Base-by-base conservation (phyloP, 441 rosid genomes). In the Erodium trifolium region DNA sequence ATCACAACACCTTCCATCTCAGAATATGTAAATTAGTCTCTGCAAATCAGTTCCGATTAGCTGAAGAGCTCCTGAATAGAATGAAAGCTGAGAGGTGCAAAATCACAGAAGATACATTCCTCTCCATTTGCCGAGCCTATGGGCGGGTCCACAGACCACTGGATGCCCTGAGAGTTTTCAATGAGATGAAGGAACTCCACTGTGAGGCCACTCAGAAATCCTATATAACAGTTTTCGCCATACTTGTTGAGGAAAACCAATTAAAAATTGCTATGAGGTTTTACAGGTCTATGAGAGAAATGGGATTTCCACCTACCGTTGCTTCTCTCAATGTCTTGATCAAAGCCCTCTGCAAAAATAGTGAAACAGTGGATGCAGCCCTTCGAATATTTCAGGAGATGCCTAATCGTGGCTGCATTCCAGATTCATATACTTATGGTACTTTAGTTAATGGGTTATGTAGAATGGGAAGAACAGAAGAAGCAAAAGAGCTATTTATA, bases 341-440 rank as follows among this genome's bases (percentile, higher is more conserved):
- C 59, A 90, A 94, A 83, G 93, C 88, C 14, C 87, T 93, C 55
- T 88, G 96, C 65, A 92, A 85, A 85, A 88, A 83, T 47, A 69
- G 72, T 11, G 84, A 74, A 67, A 90, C 91, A 2, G 59, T 90
- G 51, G 84, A 85, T 86, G 78, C 91, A 77, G 97, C 93, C 53
- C 66, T 92, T 68, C 79, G 66, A 84, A 90, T 92, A 67, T 94
- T 92, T 53, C 81, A 2, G 1, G 96, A 94, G 80, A 94, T 92
- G 97, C 87, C 96, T 2, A 79, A 78, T 67, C 87, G 79, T 2
- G 87, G 94, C 45, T 88, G 78, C 76, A 64, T 31, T 59, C 97
- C 98, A 0, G 97, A 94, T 85, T 84, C 88, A 0, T 94, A 92
- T 78, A 88, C 98, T 0, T 90, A 85, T 71, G 99, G 99, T 27